Base-by-base conservation (phyloP, 306 rosid genomes). In the Cyclanthera cordifolia region DNA sequence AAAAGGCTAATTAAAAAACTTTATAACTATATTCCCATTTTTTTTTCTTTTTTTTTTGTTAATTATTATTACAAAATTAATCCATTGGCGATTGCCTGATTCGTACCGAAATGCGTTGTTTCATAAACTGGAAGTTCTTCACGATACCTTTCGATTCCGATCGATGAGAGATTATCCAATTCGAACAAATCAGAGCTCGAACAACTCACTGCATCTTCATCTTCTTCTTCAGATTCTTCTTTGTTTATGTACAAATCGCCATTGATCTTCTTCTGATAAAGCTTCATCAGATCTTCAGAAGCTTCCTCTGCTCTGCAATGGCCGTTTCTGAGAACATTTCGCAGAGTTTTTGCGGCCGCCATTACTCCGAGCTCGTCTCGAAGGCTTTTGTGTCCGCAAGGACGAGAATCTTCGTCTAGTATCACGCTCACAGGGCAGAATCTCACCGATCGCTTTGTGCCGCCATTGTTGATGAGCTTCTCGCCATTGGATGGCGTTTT, bases 111-210 rank as follows among this genome's bases (percentile, higher is more conserved):
- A 78, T 86, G 86, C 56, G 99, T 94, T 6, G 99, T 94, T 77
- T 94, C 99, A 70, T 87, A 94, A 69, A 94, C 99, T 0, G 99
- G 99, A 67, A 94, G 76, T 65, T 94, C 99, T 67, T 93, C 84
- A 17, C 95, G 72, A 60, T 93, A 93, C 89, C 95, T 84, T 69
- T 86, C 88, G 76, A 89, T 90, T 73, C 98, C 98, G 74, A 85
- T 85, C 1, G 87, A 85, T 3, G 91, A 85, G 0, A 90, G 81
- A 81, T 84, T 88, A 76, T 90, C 99, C 87, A 94, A 82, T 75
- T 94, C 99, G 74, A 94, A 94, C 16, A 94, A 86, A 88, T 94
- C 99, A 66, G 99, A 90, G 69, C 99, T 94, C 30, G 95, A 74
- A 78, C 79, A 90, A 79, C 99, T 94, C 24, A 72, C 81, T 5